Evolutionary conservation across 768 basidiomycete species (phyloP).

Genomic region (Amanita muscaria): DNA sequence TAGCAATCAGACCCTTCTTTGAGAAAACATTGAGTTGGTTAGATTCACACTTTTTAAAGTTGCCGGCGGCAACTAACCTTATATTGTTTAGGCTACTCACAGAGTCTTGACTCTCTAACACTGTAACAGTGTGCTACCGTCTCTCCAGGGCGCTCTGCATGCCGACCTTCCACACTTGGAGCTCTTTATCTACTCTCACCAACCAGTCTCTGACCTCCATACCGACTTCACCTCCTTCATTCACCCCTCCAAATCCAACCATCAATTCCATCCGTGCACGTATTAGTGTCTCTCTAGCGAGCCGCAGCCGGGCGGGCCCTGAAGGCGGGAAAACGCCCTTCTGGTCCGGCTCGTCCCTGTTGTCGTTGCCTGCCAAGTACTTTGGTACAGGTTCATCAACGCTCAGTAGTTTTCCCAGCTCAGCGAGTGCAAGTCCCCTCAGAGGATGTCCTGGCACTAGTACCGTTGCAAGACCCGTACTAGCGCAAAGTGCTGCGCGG

Average conservation of each 20-base stretch:
- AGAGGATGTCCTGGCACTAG: slow-evolving; percentile 67
- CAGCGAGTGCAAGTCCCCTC: slow-evolving; percentile 64
- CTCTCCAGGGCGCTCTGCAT: slow-evolving; percentile 36
- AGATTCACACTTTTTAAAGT: too few species aligned
- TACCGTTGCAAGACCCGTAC: slow-evolving; percentile 42
- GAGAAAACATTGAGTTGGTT: too few species aligned
- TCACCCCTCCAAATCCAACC: slow-evolving; percentile 62
- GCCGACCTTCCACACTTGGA: slow-evolving; percentile 60
- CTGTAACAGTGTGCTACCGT: too few species aligned
- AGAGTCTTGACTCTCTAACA: too few species aligned
- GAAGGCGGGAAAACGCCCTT: slow-evolving; percentile 50
- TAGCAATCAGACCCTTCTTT: too few species aligned
- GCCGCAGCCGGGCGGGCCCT: slow-evolving; percentile 50
- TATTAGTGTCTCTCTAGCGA: slow-evolving; percentile 58
- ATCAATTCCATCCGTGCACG: slow-evolving; percentile 51
- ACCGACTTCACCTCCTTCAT: slow-evolving; percentile 68
- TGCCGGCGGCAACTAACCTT: too few species aligned
- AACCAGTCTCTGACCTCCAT: slow-evolving; percentile 48
- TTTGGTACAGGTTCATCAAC: slow-evolving; percentile 62
- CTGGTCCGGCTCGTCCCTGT: slow-evolving; percentile 11
- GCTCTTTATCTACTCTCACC: slow-evolving; percentile 61
- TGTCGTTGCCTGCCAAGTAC: slow-evolving; percentile 7
- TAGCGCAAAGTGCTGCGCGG: slow-evolving; percentile 43
- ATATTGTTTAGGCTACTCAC: too few species aligned
- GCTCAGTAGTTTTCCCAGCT: slow-evolving; percentile 73